Percentiles rank a stretch among this genome's conserved stretches.
phyloP scores from a whole-genome alignment of 805 yeast genomes.

The Candida awuae region DNA sequence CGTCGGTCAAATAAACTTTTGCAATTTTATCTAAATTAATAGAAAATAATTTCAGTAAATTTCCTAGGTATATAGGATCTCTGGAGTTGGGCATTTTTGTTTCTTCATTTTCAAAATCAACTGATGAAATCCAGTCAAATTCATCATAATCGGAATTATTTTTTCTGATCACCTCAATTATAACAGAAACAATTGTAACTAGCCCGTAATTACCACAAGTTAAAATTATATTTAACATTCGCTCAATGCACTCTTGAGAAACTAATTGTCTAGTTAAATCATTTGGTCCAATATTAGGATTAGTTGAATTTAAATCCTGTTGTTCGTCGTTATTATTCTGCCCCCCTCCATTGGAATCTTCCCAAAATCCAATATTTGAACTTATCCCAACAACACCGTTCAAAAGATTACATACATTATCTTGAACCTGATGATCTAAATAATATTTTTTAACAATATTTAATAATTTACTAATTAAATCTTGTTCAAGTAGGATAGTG shows the following conservation, averaged over 20 bases:
- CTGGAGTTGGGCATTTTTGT: constrained; percentile 72
- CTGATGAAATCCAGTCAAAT: constrained; percentile 30
- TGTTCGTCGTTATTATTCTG: constrained; percentile 47
- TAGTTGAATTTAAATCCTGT: constrained; percentile 35
- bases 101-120: constrained; percentile 10
- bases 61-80: constrained; percentile 89
- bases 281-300: constrained; percentile 91
- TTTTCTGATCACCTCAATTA: constrained; percentile 88
- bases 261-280: constrained; percentile 87
- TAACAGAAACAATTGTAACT: constrained; percentile 87
- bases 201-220: constrained; percentile 70
- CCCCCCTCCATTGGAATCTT: constrained; percentile 14
- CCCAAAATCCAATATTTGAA: constrained; percentile 32
- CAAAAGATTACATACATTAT: constrained; percentile 58
- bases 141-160: constrained; percentile 91
- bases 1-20: constrained; percentile 25
- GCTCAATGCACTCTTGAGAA: constrained; percentile 54
- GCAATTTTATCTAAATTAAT: constrained; percentile 28
- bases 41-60: constrained; percentile 70
- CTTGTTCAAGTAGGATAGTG: constrained; percentile 62
- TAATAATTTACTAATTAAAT: constrained; percentile 57
- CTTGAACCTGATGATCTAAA: constrained; percentile 29
- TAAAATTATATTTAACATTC: constrained; percentile 69
- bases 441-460: constrained; percentile 46
- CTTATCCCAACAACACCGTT: constrained; percentile 71